phyloP scores from a whole-genome alignment of 768 basidiomycete species.

The Kwoniella mangroviensis region DNA sequence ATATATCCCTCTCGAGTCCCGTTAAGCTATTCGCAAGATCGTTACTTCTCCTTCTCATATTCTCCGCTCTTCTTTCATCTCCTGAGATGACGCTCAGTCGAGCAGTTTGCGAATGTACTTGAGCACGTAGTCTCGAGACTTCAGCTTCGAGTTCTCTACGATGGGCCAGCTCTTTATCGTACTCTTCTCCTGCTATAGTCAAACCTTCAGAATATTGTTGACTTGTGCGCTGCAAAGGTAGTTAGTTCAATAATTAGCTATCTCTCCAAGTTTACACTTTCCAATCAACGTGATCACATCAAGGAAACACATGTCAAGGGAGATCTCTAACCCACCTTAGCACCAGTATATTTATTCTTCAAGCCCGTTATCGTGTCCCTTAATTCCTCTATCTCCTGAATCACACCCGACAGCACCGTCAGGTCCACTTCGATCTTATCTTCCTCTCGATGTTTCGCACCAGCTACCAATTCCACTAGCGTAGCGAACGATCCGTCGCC shows the following conservation, averaged over 20 bases:
- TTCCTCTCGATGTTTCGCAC: conserved; percentile 29
- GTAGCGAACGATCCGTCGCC: conserved; percentile 38
- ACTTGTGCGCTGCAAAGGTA: conserved; percentile 72
- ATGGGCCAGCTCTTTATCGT: conserved; percentile 84
- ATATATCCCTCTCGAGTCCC: conserved; percentile 80
- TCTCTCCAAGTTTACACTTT: not conserved
- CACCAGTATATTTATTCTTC: conserved; percentile 78
- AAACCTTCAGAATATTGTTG: conserved; percentile 91
- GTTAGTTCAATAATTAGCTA: not conserved
- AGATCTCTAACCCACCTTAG: conserved; percentile 68
- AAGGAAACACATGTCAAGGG: too few relatives aligned
- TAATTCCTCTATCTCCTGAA: conserved; percentile 69
- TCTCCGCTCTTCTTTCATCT: conserved; percentile 74
- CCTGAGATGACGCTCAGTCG: conserved; percentile 82
- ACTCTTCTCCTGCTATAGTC: conserved; percentile 89
- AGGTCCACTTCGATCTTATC: conserved; percentile 68
- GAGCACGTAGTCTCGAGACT: conserved; percentile 78
- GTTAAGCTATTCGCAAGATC: conserved; percentile 77
- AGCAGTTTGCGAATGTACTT: conserved; percentile 87
- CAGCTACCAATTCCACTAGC: conserved; percentile 46
- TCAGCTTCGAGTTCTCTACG: conserved; percentile 91
- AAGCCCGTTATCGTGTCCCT: conserved; percentile 68
- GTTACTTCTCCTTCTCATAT: conserved; percentile 75
- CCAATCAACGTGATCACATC: too few relatives aligned
- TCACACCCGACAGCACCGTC: conserved; percentile 71